Conservation (phyloP, 78 protist species). For the Dictyostelium brefeldianum region DNA sequence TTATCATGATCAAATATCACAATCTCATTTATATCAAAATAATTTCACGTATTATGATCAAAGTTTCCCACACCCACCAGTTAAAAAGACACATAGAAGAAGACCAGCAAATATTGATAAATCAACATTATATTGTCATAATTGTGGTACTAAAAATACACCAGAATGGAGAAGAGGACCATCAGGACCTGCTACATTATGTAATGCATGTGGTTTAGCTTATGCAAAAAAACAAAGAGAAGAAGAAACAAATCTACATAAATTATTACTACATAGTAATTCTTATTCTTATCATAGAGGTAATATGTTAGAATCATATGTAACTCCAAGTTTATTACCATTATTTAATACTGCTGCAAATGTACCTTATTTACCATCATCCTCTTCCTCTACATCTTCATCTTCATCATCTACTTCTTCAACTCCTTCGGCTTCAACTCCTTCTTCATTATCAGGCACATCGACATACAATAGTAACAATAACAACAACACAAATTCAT, state of each 20-base stretch:
- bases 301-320: conserved; percentile 57
- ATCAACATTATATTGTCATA: conserved; percentile 67
- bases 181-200: conserved; percentile 78
- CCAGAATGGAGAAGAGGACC: conserved; percentile 85
- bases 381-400: background rate
- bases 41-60: conserved; percentile 53
- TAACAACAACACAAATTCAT: background rate
- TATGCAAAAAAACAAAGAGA: conserved; percentile 79
- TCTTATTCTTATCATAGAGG: conserved; percentile 61
- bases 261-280: conserved; percentile 33
- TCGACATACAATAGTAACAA: background rate
- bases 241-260: conserved; percentile 67
- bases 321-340: conserved; percentile 38
- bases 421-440: background rate
- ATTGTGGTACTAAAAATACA: conserved; percentile 74
- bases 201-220: conserved; percentile 82
- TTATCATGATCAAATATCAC: background rate
- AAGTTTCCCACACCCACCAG: conserved; percentile 33
- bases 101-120: conserved; percentile 82
- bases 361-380: conserved; percentile 23
- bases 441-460: background rate
- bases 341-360: conserved; percentile 42
- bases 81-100: conserved; percentile 73
- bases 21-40: conserved; percentile 19
- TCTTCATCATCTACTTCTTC: background rate